Evolutionary conservation across 1,284 basidiomycete species (phyloP).

Genomic region (Cystobasidiaceae sp.): DNA sequence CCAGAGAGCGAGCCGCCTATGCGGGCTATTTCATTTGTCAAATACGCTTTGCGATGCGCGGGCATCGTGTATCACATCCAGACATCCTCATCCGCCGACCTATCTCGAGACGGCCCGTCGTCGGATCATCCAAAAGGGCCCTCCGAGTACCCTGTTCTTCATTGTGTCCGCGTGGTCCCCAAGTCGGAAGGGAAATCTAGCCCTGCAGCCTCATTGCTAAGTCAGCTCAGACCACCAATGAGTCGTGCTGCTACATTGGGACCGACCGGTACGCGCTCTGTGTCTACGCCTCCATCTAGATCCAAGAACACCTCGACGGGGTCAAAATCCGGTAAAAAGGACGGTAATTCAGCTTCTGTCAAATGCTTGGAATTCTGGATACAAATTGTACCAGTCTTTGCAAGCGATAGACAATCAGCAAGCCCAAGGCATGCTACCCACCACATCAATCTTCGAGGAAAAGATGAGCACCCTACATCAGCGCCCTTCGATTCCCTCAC

Average conservation of each 20-base stretch:
- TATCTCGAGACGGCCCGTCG: constrained; percentile 5
- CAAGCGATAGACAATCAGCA: neutral
- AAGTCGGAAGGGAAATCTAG: neutral
- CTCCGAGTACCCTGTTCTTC: constrained; percentile 4
- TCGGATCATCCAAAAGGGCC: neutral
- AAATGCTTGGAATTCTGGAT: constrained; percentile 20
- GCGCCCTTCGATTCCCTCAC: neutral
- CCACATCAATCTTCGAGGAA: neutral
- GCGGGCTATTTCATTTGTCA: constrained; percentile 49
- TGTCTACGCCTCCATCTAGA: neutral
- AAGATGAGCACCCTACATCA: neutral
- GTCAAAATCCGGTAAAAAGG: neutral
- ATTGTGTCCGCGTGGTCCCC: constrained; percentile 16
- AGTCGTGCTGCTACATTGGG: constrained; percentile 9
- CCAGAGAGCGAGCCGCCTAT: constrained; percentile 45
- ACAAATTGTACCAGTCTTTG: constrained; percentile 21
- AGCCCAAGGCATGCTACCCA: neutral
- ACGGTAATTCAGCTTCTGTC: neutral
- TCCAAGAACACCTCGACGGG: neutral
- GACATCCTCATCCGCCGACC: neutral
- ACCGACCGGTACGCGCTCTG: neutral
- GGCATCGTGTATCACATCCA: constrained; percentile 53
- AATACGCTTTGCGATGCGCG: constrained; percentile 53
- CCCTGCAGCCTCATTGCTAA: constrained; percentile 19
- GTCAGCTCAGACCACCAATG: constrained; percentile 9